phyloP scores from a whole-genome alignment of 257 asterid genomes.

The Knoxia roxburghii region DNA sequence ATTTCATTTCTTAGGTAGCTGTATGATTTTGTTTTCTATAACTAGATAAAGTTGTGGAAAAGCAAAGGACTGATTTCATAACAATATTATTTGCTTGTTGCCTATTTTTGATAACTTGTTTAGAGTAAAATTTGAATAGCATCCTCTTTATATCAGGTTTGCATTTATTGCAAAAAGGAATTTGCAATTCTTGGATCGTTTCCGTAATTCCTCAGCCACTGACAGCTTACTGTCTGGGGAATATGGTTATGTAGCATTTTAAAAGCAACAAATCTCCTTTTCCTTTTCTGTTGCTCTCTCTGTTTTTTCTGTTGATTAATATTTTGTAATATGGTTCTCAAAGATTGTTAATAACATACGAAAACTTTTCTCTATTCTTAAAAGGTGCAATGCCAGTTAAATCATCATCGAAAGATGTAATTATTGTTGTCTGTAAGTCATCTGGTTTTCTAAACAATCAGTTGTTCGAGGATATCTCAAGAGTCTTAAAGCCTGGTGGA shows the following conservation, averaged over 20 bases:
- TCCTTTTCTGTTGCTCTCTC: too few relatives aligned
- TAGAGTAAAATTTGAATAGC: neutral
- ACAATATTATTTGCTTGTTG: neutral
- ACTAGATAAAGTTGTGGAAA: neutral
- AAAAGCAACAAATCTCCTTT: neutral
- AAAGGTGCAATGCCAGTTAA: too few relatives aligned
- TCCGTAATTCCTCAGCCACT: neutral
- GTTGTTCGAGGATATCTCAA: slow-evolving; percentile 35
- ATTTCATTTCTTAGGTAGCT: neutral
- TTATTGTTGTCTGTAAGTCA: too few relatives aligned
- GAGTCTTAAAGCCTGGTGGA: slow-evolving; percentile 73
- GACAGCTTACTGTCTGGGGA: neutral
- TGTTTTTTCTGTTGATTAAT: too few relatives aligned
- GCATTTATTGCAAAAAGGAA: neutral
- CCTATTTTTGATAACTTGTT: neutral
- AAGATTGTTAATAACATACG: too few relatives aligned
- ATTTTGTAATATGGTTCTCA: too few relatives aligned
- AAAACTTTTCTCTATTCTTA: too few relatives aligned
- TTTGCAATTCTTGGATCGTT: too few relatives aligned
- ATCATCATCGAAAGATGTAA: too few relatives aligned
- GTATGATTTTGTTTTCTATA: neutral
- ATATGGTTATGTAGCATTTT: neutral
- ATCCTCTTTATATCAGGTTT: neutral
- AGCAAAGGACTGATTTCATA: neutral
- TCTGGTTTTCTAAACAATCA: too few relatives aligned